phyloP scores from a whole-genome alignment of 2,329 filamentous ascomycete species.

The Diaporthe vexans region DNA sequence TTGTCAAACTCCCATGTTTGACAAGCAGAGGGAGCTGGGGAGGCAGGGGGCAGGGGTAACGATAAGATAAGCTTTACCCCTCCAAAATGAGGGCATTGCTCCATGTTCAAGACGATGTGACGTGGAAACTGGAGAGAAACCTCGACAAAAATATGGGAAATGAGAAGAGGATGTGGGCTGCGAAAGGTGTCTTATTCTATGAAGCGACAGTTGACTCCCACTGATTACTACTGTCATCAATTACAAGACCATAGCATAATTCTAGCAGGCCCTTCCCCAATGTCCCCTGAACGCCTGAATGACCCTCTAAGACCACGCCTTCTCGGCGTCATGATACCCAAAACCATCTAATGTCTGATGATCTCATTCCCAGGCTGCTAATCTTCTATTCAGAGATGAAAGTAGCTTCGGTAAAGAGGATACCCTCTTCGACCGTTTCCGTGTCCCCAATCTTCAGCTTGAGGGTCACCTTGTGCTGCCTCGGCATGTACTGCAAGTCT shows the following conservation, averaged over 20 bases:
- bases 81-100: slow-evolving; percentile 17
- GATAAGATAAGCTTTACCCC: slow-evolving; percentile 37
- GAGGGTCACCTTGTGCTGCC: slow-evolving; percentile 74
- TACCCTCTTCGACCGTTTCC: slow-evolving; percentile 84
- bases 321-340: slow-evolving; percentile 41
- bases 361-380: slow-evolving; percentile 1
- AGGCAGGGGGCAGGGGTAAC: not conserved
- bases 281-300: slow-evolving; percentile 35
- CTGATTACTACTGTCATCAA: slow-evolving; percentile 24
- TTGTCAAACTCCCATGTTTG: slow-evolving; percentile 1
- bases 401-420: slow-evolving; percentile 90
- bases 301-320: slow-evolving; percentile 27
- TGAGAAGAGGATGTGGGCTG: not conserved
- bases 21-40: not conserved
- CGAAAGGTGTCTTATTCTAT: slow-evolving; percentile 30
- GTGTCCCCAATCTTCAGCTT: slow-evolving; percentile 87
- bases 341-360: slow-evolving; percentile 36
- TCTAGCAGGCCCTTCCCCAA: slow-evolving; percentile 24
- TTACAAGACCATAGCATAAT: slow-evolving; percentile 30
- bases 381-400: slow-evolving; percentile 80
- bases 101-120: not conserved
- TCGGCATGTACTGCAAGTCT: slow-evolving; percentile 75
- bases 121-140: not conserved
- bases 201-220: slow-evolving; percentile 21
- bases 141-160: not conserved